Evolutionary conservation across 2,329 filamentous ascomycete species (phyloP).

Genomic region (Fusarium sublunatum): DNA sequence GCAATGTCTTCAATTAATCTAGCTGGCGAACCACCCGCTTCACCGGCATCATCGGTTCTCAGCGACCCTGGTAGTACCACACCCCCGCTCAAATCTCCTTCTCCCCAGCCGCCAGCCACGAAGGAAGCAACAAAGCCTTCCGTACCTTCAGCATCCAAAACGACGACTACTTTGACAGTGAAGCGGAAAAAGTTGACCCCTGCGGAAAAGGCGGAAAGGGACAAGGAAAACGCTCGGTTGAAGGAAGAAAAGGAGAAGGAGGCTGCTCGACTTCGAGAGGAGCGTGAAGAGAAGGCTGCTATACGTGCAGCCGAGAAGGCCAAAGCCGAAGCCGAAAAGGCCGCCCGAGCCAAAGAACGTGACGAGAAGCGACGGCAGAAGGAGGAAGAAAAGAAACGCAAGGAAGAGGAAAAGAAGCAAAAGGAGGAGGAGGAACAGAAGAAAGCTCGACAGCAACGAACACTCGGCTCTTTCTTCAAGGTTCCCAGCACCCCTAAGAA

Average conservation of each 20-base stretch:
- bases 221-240: conserved; percentile 51
- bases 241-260: conserved; percentile 55
- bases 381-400: conserved; percentile 54
- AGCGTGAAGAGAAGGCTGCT: conserved; percentile 48
- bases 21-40: conserved; percentile 45
- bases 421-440: conserved; percentile 65
- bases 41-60: conserved; percentile 50
- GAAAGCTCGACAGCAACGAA: conserved; percentile 61
- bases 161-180: conserved; percentile 37
- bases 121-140: conserved; percentile 20
- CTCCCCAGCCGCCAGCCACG: conserved; percentile 50
- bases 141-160: conserved; percentile 29
- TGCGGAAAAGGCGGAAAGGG: conserved; percentile 54
- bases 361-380: conserved; percentile 55
- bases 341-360: conserved; percentile 52
- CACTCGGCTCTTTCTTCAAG: conserved; percentile 61
- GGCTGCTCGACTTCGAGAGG: conserved; percentile 53
- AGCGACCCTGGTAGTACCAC: conserved; percentile 58
- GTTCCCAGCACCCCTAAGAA: conserved; percentile 56
- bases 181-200: conserved; percentile 59
- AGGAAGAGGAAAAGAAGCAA: conserved; percentile 55
- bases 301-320: conserved; percentile 47
- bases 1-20: conserved; percentile 43
- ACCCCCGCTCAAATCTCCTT: conserved; percentile 52
- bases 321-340: conserved; percentile 53